A percentile compares a stretch with the other conserved stretches of the same genome.
These are phyloP conservation scores for Sporormia fimetaria DNA, from an alignment of 495 filamentous ascomycete genomes.

Conservation along the genomic window DNA sequence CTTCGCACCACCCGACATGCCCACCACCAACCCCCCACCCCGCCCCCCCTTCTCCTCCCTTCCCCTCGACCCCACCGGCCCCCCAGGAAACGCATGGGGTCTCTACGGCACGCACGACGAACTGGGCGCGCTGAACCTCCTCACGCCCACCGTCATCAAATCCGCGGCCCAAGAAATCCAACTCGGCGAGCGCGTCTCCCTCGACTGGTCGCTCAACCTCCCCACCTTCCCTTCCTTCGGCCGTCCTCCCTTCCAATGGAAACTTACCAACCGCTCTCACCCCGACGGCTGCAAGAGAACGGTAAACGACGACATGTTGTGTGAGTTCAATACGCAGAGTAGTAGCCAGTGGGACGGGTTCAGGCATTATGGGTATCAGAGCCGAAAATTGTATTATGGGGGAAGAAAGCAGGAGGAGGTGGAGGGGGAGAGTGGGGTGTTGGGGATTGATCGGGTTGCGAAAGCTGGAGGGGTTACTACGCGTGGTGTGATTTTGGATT, in stretches of 20 bases:
- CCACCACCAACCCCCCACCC: conserved; percentile 1
- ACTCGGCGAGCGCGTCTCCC: conserved; percentile 41
- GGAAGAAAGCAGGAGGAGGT: conserved; percentile 47
- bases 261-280: conserved; percentile 18
- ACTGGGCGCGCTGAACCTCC: conserved; percentile 42
- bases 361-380: conserved; percentile 37
- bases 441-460: conserved; percentile 15
- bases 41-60: conserved; percentile 37
- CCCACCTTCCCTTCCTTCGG: conserved; percentile 15
- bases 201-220: conserved; percentile 37
- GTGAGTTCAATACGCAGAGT: conserved; percentile 49
- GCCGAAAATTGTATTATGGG: conserved; percentile 48
- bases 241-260: conserved; percentile 12
- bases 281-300: conserved; percentile 16
- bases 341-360: conserved; percentile 49
- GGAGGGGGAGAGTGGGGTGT: conserved; percentile 29
- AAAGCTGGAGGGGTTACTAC: conserved; percentile 33
- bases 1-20: background rate
- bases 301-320: conserved; percentile 35
- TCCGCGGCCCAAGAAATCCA: conserved; percentile 42
- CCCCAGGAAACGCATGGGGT: conserved; percentile 43
- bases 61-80: conserved; percentile 37
- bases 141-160: conserved; percentile 38
- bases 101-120: conserved; percentile 37
- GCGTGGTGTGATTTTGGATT: conserved; percentile 40